A percentile compares a stretch with the other conserved stretches of the same genome.
Evolutionary conservation across 352 stramenopile genomes (phyloP).

Genomic region (Phytophthora kernoviae): DNA sequence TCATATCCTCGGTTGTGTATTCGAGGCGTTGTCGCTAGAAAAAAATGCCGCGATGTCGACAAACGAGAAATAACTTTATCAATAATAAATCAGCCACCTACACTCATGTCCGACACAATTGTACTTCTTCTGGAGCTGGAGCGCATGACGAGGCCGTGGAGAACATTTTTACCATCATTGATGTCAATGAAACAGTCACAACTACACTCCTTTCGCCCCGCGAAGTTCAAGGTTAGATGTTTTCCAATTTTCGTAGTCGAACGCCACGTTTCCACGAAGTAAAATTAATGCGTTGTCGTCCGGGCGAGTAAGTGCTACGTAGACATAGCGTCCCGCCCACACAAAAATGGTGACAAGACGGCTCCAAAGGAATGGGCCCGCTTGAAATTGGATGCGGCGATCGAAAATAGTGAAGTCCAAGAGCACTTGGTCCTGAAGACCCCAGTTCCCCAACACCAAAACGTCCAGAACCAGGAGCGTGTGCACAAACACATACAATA

Average conservation of each 20-base stretch:
- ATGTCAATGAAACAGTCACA: background rate
- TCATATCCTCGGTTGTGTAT: too few species aligned
- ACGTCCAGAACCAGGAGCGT: slow-evolving; percentile 10
- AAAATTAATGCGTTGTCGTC: slow-evolving; percentile 22
- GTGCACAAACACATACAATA: slow-evolving; percentile 3
- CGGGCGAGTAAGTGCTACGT: slow-evolving; percentile 5
- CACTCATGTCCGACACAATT: too few species aligned
- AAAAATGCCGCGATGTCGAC: too few species aligned
- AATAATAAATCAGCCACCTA: too few species aligned
- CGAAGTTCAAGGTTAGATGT: background rate
- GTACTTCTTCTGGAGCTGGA: too few species aligned
- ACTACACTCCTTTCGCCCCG: background rate
- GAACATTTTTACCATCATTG: too few species aligned
- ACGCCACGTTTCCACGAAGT: slow-evolving; percentile 19
- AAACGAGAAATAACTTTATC: too few species aligned
- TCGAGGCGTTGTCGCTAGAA: too few species aligned
- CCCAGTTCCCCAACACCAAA: slow-evolving; percentile 1
- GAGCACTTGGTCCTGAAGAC: slow-evolving; percentile 15
- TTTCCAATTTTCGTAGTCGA: slow-evolving; percentile 28
- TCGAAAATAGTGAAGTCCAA: slow-evolving; percentile 4
- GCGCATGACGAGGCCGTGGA: too few species aligned
- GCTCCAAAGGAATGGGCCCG: slow-evolving; percentile 10
- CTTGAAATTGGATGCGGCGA: slow-evolving; percentile 1
- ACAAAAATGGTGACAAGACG: slow-evolving; percentile 17
- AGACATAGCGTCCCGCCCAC: slow-evolving; percentile 16